Conservation (phyloP, 2,329 filamentous ascomycete genomes). For the Coniochaeta sp. region DNA sequence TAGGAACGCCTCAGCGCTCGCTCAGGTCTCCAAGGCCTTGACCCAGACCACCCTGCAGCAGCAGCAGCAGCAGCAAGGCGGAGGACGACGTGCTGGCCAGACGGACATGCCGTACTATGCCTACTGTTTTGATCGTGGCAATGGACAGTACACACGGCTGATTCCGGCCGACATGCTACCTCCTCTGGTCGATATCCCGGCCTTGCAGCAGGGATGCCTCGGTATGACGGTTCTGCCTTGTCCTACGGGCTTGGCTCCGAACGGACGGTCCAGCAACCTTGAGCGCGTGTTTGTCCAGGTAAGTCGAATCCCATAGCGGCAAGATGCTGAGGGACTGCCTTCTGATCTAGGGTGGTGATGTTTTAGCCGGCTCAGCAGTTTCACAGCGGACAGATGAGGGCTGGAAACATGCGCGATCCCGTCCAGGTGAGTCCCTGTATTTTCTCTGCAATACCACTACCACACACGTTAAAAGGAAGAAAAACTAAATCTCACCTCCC, state of each 20-base stretch:
- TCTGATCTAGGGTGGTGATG: not conserved
- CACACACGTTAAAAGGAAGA: not conserved
- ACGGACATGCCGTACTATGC: slow-evolving; percentile 23
- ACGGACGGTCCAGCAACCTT: slow-evolving; percentile 29
- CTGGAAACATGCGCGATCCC: not conserved
- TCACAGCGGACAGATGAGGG: not conserved
- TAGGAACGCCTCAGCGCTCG: not conserved
- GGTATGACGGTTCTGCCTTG: slow-evolving; percentile 42
- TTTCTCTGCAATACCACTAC: not conserved
- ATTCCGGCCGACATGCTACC: slow-evolving; percentile 49
- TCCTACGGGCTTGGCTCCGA: slow-evolving; percentile 27
- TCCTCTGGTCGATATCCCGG: slow-evolving; percentile 33
- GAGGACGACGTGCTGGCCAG: not conserved
- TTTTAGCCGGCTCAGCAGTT: not conserved
- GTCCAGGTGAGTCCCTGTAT: not conserved
- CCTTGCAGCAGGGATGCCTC: slow-evolving; percentile 25
- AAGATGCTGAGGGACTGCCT: not conserved
- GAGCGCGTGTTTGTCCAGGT: slow-evolving; percentile 19
- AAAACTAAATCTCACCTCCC: not conserved
- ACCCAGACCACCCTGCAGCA: not conserved
- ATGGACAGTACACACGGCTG: slow-evolving; percentile 46
- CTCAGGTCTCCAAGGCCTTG: not conserved
- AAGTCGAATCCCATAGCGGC: not conserved
- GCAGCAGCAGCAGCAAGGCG: not conserved
- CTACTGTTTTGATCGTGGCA: slow-evolving; percentile 47